These are phyloP conservation scores for Oxyria digyna DNA, from an alignment of 148 eudicot species.

Conservation along the genomic window DNA sequence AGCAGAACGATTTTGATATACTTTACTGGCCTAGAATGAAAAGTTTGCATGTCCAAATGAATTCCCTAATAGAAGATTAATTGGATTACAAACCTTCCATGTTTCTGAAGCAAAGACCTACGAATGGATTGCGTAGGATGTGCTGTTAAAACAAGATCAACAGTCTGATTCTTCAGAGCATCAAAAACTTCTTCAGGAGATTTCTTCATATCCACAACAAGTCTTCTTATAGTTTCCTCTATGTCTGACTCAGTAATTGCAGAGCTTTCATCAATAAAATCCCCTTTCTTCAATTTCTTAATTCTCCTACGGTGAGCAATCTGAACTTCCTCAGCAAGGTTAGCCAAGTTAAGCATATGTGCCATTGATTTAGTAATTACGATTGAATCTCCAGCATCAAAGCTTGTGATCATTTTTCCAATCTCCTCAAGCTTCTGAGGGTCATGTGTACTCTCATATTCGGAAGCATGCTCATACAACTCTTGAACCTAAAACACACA, in stretches of 20 bases:
- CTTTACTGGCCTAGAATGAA: background rate
- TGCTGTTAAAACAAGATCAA: conserved; percentile 76
- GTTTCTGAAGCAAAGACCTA: conserved; percentile 85
- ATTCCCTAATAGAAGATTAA: background rate
- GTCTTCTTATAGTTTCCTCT: conserved; percentile 74
- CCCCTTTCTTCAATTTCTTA: conserved; percentile 60
- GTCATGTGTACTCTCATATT: conserved; percentile 56
- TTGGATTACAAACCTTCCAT: conserved; percentile 44
- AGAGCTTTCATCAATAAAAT: conserved; percentile 60
- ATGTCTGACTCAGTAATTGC: conserved; percentile 80
- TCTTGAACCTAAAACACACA: conserved; percentile 54
- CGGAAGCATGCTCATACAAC: conserved; percentile 68
- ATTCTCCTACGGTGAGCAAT: conserved; percentile 65
- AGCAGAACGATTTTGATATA: background rate
- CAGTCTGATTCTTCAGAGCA: conserved; percentile 78
- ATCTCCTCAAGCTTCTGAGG: conserved; percentile 72
- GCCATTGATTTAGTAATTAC: conserved; percentile 67
- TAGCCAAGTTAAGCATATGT: conserved; percentile 79
- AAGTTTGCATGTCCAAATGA: background rate
- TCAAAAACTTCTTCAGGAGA: conserved; percentile 74
- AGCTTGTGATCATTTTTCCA: conserved; percentile 54
- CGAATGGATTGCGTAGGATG: conserved; percentile 92
- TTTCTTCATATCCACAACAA: conserved; percentile 55
- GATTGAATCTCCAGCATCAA: conserved; percentile 83
- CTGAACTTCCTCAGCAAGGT: conserved; percentile 86